Base-by-base conservation (phyloP, 2,329 filamentous ascomycete species). In the Chaetomiaceae sp. region DNA sequence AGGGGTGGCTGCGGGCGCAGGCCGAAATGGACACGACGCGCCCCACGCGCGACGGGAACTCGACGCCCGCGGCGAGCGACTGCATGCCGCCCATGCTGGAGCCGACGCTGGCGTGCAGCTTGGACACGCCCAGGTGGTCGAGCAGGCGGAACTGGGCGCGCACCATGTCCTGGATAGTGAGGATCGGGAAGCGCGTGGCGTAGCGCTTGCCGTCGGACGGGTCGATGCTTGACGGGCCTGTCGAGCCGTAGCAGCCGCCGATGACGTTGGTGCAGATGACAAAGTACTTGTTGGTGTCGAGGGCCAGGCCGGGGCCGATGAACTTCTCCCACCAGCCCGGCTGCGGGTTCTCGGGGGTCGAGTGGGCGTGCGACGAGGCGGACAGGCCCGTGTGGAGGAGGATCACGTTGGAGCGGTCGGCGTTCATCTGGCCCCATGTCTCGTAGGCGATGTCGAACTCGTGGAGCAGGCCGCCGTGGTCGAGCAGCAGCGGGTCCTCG, bases 61-160 rank as follows among this genome's bases (percentile, higher is more conserved):
- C 73, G 1, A 88, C 83, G 3, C 89, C 94, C 0, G 90, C 88
- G 7, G 91, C 91, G 5, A 99, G 79, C 62, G 89, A 94, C 68
- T 96, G 92, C 94, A 99, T 99, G 51, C 94, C 94, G 49, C 94
- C 94, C 94, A 99, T 99, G 70, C 90, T 96, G 6, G 89, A 90
- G 14, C 94, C 94, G 19, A 99, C 92, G 55, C 89, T 95, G 17
- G 94, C 94, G 69, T 95, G 89, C 9, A 99, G 78, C 65, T 83
- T 88, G 22, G 81, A 67, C 42, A 99, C 86, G 6, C 85, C 85
- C 25, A 99, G 75, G 4, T 75, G 71, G 68, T 97, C 91, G 12
- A 99, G 78, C 27, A 99, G 80, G 39, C 88, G 80, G 73, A 97
- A 96, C 69, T 99, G 94, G 5, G 91, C 92, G 51, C 91, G 84